Evolutionary conservation across 169 alveolate genomes (phyloP), one percentile per base, ranked within the genome.

Genomic region (Sarcocystis neurona): DNA sequence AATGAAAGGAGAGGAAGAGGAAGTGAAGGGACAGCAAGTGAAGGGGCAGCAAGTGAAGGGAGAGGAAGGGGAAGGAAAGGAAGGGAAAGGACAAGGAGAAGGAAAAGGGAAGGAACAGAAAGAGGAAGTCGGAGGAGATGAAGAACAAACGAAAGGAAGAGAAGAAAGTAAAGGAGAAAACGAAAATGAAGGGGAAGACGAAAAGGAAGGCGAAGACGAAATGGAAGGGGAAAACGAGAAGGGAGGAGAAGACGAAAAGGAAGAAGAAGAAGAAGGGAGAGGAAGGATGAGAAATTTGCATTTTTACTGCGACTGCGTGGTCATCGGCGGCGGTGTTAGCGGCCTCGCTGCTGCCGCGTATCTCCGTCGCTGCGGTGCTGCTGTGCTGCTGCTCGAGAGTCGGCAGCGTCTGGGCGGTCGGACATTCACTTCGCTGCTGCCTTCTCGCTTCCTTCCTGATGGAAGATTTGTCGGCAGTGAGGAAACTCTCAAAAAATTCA

Each of bases 291-390:
- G 82, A 6, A 43, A 39, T 88, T 88, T 60, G 88, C 60, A 8
- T 74, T 88, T 47, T 82, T 60, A n/a, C 78, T 88, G 84, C 82
- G 82, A 72, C 82, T 72, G 82, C 82, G 91, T 87, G 66, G 90
- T 89, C 58, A 78, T 89, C 30, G 92, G 92, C 0, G 92, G 88
- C 41, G 92, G 92, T 1, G 90, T 84, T n/a, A 85, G 88, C 37
- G 92, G 92, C 63, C 84, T 89, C 50, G 92, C 92, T 12, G 92
- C 92, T 56, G 92, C 92, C 63, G 90, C 90, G 2, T 89, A 89
- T 46, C 72, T 89, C 44, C 84, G 90, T 68, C 43, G 92, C 12
- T 89, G 92, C 79, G 92, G 92, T 20, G 90, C 90, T 15, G 46
- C 87, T 44, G 89, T 89, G 32, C 74, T 82, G n/a, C 82, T 89